phyloP scores from a whole-genome alignment of 257 asterid species.

The Ajuga chamaepitys region DNA sequence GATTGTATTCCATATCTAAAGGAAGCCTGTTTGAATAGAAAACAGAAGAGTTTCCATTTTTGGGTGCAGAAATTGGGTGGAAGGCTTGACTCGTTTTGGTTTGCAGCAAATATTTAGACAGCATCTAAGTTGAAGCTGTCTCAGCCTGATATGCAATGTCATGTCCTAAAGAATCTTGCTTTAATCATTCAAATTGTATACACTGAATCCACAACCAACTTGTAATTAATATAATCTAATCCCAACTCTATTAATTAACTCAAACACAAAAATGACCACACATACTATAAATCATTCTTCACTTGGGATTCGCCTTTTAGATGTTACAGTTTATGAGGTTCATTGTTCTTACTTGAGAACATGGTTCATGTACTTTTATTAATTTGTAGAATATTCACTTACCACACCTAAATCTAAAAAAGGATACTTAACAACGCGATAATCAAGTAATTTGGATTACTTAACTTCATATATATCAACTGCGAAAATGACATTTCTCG shows the following conservation, averaged over 20 bases:
- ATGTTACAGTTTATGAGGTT: neutral
- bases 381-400: neutral
- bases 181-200: conserved; percentile 1
- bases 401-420: neutral
- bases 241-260: neutral
- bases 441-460: neutral
- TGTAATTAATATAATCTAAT: neutral
- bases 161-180: neutral
- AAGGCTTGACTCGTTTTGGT: neutral
- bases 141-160: neutral
- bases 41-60: neutral
- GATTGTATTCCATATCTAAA: no score
- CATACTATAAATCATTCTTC: neutral
- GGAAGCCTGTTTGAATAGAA: no score
- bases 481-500: no score
- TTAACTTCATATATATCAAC: no score
- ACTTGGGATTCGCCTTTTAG: neutral
- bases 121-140: conserved; percentile 4
- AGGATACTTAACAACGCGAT: neutral
- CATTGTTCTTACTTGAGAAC: neutral
- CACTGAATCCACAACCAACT: conserved; percentile 25
- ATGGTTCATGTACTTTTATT: neutral
- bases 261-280: neutral
- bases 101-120: conserved; percentile 10
- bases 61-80: conserved; percentile 7